Conservation (phyloP, 495 filamentous ascomycete genomes). For the Hyaloscypha finlandica region DNA sequence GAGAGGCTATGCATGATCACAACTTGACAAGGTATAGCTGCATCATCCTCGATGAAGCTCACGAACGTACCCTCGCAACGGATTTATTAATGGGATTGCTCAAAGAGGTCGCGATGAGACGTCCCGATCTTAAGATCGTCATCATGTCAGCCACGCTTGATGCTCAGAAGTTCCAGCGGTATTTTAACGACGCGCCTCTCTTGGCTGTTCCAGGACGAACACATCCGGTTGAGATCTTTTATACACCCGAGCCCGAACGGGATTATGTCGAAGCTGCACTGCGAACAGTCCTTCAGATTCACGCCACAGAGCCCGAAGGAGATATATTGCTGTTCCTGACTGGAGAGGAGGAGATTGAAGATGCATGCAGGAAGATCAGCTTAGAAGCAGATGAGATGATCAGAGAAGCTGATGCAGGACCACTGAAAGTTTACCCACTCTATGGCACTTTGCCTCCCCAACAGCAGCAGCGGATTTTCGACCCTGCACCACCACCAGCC, state of each 20-base stretch:
- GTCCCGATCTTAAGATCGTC: constrained; percentile 90
- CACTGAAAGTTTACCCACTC: constrained; percentile 85
- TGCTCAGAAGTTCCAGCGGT: constrained; percentile 97
- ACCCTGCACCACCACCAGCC: constrained; percentile 73
- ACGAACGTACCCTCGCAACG: constrained; percentile 93
- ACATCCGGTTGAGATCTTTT: constrained; percentile 97
- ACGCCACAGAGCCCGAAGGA: constrained; percentile 87
- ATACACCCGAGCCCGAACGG: constrained; percentile 92
- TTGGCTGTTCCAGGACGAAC: constrained; percentile 95
- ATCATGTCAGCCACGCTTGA: constrained; percentile 99
- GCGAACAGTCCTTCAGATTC: constrained; percentile 93
- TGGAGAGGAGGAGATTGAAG: constrained; percentile 98
- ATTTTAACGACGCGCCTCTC: constrained; percentile 92
- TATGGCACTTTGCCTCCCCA: constrained; percentile 91
- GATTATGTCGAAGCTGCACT: constrained; percentile 97
- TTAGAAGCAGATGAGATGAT: constrained; percentile 90
- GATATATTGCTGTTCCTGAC: constrained; percentile 97
- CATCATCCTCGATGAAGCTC: constrained; percentile 97
- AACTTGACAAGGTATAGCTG: constrained; percentile 89
- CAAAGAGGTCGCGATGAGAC: constrained; percentile 77
- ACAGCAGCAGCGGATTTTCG: constrained; percentile 95
- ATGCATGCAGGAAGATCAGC: constrained; percentile 86
- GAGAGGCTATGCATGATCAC: constrained; percentile 98
- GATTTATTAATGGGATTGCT: constrained; percentile 95
- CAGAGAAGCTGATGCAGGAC: constrained; percentile 86